These are phyloP conservation scores for Cantharellus anzutake DNA, from an alignment of 768 basidiomycete species.

Conservation along the genomic window DNA sequence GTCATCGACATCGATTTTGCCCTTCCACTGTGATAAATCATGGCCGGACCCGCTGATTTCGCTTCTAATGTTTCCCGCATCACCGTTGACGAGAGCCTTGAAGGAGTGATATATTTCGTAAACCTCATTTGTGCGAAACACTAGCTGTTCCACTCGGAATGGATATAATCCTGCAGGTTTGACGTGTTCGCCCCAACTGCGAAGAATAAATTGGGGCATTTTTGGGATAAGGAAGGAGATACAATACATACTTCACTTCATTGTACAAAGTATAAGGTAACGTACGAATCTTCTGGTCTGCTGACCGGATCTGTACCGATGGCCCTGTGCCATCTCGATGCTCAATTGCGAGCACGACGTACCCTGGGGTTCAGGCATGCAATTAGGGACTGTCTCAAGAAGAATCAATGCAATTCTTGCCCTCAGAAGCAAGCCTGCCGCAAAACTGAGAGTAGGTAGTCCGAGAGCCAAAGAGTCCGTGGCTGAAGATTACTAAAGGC, in stretches of 20 bases:
- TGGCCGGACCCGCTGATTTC: not conserved
- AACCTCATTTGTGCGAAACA: constrained; percentile 49
- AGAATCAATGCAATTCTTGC: too few species aligned
- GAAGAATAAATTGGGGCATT: too few species aligned
- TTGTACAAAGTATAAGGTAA: too few species aligned
- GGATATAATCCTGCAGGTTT: constrained; percentile 10
- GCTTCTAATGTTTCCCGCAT: not conserved
- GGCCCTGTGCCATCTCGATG: constrained; percentile 69
- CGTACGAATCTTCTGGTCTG: too few species aligned
- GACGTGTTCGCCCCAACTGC: too few species aligned
- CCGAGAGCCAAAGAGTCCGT: constrained; percentile 59
- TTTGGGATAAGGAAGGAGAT: too few species aligned
- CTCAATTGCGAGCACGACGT: constrained; percentile 64
- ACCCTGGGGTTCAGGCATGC: constrained; percentile 22
- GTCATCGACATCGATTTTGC: constrained; percentile 14
- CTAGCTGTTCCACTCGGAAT: constrained; percentile 50
- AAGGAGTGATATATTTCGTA: constrained; percentile 45
- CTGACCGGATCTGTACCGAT: not conserved
- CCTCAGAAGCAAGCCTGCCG: constrained; percentile 44
- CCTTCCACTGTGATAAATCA: constrained; percentile 12
- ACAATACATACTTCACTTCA: too few species aligned
- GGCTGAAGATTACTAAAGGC: constrained; percentile 72
- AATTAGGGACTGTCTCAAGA: too few species aligned
- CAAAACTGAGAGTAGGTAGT: constrained; percentile 55
- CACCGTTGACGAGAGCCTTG: constrained; percentile 23